phyloP scores from a whole-genome alignment of 768 basidiomycete genomes.

The Leccinum variicolor region DNA sequence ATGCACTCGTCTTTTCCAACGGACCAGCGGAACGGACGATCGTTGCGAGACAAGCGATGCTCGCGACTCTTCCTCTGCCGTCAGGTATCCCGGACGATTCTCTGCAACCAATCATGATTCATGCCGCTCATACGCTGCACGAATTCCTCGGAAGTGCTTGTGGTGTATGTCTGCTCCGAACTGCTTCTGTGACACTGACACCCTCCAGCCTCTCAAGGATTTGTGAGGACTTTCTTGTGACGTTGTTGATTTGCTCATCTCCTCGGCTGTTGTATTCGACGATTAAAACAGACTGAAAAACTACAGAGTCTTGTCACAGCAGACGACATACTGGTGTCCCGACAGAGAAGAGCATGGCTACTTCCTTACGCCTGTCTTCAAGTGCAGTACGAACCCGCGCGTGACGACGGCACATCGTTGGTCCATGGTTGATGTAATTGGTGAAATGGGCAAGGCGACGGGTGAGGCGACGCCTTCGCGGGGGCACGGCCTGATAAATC shows the following conservation, averaged over 20 bases:
- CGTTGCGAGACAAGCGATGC: constrained; percentile 50
- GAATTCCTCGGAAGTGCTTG: constrained; percentile 62
- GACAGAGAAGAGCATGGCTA: constrained; percentile 83
- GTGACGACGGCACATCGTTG: constrained; percentile 76
- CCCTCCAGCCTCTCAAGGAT: constrained; percentile 49
- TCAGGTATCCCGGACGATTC: constrained; percentile 59
- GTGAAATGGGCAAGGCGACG: constrained; percentile 57
- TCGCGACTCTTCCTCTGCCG: constrained; percentile 64
- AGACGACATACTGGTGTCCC: constrained; percentile 75
- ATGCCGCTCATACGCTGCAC: constrained; percentile 58
- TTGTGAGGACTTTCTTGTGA: constrained; percentile 41
- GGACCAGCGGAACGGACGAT: constrained; percentile 39
- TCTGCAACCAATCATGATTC: constrained; percentile 67
- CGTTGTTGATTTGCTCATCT: not conserved
- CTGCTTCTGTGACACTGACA: constrained; percentile 2
- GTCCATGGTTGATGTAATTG: constrained; percentile 59
- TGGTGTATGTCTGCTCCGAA: constrained; percentile 41
- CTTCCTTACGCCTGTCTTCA: constrained; percentile 68
- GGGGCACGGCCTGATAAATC: not conserved
- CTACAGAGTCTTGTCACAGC: constrained; percentile 63
- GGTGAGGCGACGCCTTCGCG: constrained; percentile 36
- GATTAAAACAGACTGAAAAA: constrained; percentile 50
- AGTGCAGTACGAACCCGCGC: constrained; percentile 76
- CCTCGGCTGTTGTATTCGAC: not conserved
- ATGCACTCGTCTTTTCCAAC: not conserved